These are phyloP conservation scores for Scorias spongiosa DNA, from an alignment of 2,329 filamentous ascomycete genomes.

Conservation along the genomic window DNA sequence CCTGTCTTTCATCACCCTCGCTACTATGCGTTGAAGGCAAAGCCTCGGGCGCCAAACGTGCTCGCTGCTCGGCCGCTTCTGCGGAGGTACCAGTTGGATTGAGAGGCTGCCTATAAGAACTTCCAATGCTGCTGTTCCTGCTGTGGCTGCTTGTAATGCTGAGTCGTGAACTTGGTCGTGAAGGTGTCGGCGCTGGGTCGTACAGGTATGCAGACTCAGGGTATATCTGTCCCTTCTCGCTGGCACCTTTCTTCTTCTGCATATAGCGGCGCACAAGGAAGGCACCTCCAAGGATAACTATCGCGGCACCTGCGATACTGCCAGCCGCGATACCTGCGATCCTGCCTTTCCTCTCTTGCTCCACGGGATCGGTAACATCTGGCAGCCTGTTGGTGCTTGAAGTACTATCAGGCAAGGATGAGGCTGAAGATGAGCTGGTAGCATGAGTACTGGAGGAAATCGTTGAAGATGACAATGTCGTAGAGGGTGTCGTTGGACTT, in stretches of 20 bases:
- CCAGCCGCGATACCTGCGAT: constrained; percentile 10
- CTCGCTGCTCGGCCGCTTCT: neutral
- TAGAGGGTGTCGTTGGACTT: neutral
- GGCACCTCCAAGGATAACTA: constrained; percentile 6
- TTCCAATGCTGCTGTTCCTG: neutral
- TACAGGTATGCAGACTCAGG: constrained; percentile 13
- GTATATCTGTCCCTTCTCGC: constrained; percentile 4
- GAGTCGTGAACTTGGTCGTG: neutral
- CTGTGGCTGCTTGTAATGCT: neutral
- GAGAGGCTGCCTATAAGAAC: neutral
- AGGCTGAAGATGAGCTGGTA: neutral
- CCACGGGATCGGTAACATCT: neutral
- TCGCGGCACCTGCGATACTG: constrained; percentile 7
- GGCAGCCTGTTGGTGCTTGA: neutral
- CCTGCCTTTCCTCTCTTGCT: constrained; percentile 1
- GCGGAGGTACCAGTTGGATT: neutral
- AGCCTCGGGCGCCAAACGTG: neutral
- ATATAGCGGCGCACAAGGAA: constrained; percentile 6
- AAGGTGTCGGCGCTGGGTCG: constrained; percentile 10
- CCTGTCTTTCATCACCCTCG: neutral
- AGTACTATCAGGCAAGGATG: too few relatives aligned
- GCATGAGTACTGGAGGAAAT: constrained; percentile 1
- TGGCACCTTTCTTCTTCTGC: constrained; percentile 7
- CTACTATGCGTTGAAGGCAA: neutral
- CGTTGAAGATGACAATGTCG: constrained; percentile 2